Percentiles rank a stretch among this genome's conserved stretches.
Evolutionary conservation across 371 early-diverging fungal species (phyloP).

Genomic region (Apophysomyces ossiformis): DNA sequence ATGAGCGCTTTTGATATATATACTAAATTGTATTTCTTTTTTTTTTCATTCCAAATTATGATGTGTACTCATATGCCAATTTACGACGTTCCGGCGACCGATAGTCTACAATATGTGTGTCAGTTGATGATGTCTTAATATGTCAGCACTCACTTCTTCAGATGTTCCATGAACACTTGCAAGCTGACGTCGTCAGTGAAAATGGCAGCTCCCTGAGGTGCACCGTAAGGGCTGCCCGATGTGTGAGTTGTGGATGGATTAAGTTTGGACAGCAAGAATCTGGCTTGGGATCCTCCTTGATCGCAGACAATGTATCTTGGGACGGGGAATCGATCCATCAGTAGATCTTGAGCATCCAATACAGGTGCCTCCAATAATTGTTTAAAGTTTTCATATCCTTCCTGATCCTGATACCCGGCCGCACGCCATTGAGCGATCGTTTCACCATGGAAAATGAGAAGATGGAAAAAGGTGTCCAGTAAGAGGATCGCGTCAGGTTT

Average conservation of each 20-base stretch:
- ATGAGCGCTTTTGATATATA: too few relatives aligned
- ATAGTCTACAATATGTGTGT: conserved; percentile 32
- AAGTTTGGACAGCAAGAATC: conserved; percentile 98
- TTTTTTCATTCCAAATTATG: neutral
- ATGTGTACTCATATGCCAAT: conserved; percentile 7
- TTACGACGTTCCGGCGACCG: conserved; percentile 56
- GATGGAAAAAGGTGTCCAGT: conserved; percentile 90
- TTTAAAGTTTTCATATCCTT: conserved; percentile 82
- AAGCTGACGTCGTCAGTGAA: conserved; percentile 98
- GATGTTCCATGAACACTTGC: conserved; percentile 96
- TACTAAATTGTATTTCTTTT: too few relatives aligned
- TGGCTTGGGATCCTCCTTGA: conserved; percentile 98
- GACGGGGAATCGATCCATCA: conserved; percentile 96
- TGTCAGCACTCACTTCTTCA: conserved; percentile 77
- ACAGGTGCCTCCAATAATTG: conserved; percentile 91
- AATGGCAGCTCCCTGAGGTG: conserved; percentile 80
- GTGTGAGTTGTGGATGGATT: conserved; percentile 98
- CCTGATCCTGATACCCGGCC: conserved; percentile 56
- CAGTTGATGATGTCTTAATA: neutral
- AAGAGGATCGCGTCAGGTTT: conserved; percentile 96
- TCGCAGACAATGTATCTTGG: conserved; percentile 99
- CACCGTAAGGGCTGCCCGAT: conserved; percentile 70
- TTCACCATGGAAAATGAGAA: conserved; percentile 54
- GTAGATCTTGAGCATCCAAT: conserved; percentile 88
- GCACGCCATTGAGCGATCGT: conserved; percentile 74